phyloP scores from a whole-genome alignment of 768 basidiomycete genomes.

The Paxillus involutus region DNA sequence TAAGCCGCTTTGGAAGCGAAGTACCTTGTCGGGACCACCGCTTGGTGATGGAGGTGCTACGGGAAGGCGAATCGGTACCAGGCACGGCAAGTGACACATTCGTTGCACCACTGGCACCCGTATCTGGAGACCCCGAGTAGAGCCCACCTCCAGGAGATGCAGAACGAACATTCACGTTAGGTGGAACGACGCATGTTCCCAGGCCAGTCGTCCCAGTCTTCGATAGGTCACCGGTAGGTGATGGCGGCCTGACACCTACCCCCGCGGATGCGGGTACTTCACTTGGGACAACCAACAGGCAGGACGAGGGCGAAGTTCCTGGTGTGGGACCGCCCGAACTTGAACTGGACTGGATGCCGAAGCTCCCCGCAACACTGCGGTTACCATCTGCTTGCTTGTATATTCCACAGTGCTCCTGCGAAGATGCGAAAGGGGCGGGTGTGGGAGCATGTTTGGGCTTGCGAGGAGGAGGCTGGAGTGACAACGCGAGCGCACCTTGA shows the following conservation, averaged over 20 bases:
- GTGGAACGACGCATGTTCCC: neutral
- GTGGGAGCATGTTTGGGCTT: conserved; percentile 21
- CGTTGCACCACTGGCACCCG: neutral
- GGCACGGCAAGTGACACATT: conserved; percentile 28
- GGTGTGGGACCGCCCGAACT: conserved; percentile 9
- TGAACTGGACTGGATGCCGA: conserved; percentile 20
- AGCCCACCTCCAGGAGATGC: neutral
- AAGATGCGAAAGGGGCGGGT: neutral
- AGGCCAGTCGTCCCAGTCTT: conserved; percentile 5
- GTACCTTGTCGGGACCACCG: conserved; percentile 57
- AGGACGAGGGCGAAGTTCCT: conserved; percentile 8
- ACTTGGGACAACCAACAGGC: conserved; percentile 4
- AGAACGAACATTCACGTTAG: neutral
- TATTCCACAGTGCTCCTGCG: conserved; percentile 15
- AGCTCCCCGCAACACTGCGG: conserved; percentile 29
- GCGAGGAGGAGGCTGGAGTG: conserved; percentile 35
- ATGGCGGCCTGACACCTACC: neutral
- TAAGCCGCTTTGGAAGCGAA: conserved; percentile 48
- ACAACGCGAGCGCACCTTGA: conserved; percentile 29
- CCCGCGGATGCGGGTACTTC: conserved; percentile 1
- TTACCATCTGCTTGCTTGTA: conserved; percentile 27
- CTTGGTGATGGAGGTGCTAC: conserved; percentile 29
- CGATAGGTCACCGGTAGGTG: neutral
- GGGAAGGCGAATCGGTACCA: conserved; percentile 32
- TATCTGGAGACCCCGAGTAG: conserved; percentile 8